Base-by-base conservation (phyloP, 2,329 filamentous ascomycete species). In the Colletotrichum karsti region DNA sequence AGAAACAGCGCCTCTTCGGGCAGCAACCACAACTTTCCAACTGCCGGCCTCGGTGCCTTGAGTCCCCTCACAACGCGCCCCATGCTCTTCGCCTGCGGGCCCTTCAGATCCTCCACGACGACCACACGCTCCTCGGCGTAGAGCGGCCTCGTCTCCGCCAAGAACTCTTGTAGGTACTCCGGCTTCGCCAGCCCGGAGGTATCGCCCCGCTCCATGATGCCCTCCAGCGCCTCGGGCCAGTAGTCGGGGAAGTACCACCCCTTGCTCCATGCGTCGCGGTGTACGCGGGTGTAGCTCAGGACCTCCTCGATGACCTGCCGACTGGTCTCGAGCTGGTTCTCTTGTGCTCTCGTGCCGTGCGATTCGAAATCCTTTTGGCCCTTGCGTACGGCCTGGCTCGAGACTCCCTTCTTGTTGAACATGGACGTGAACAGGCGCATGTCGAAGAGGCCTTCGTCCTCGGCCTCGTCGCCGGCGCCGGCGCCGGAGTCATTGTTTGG, bases 351-450 rank as follows among this genome's bases (percentile, higher is more conserved):
- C 3, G 96, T 98, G 53, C 93, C 93, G 80, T 98, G 94, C 28
- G 93, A 91, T 81, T 98, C 96, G 78, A 98, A 99, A 82, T 99
- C 96, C 80, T 99, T 99, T 78, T 97, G 94, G 69, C 96, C 96
- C 71, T 94, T 93, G 72, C 95, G 94, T 37, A 97, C 94, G 10
- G 95, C 87, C 73, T 90, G 89, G 56, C 84, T 79, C 8, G 85
- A 86, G 46, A 85, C 79, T 51, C 83, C 81, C 59, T 82, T 81
- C 74, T 87, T 87, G 69, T 82, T 77, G 70, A 86, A 84, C 70
- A 87, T 79, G 30, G 85, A 81, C 4, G 83, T 82, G 70, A 91
- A 90, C 70, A 95, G 91, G 71, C 93, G 91, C 79, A 95, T 98
- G 81, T 98, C 95, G 75, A 95, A 94, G 2, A 91, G 88, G 77